These are phyloP conservation scores for Rhizomucor pusillus DNA, from an alignment of 371 early-diverging fungal species.

Conservation along the genomic window DNA sequence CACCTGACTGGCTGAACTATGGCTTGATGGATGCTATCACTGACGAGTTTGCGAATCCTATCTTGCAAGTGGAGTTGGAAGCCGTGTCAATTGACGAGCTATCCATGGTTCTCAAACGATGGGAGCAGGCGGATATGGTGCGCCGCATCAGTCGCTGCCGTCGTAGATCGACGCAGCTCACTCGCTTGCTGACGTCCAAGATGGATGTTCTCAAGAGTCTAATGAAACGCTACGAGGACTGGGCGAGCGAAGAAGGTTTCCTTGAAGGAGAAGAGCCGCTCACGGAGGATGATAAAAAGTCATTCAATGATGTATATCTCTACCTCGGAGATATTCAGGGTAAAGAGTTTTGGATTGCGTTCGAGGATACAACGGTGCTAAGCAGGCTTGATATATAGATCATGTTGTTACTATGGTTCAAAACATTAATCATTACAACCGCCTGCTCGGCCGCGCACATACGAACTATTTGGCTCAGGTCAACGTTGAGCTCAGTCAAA, in stretches of 20 bases:
- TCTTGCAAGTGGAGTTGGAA: constrained; percentile 76
- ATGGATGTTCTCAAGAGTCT: constrained; percentile 78
- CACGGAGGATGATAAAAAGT: constrained; percentile 12
- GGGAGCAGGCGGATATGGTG: constrained; percentile 86
- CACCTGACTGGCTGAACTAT: constrained; percentile 78
- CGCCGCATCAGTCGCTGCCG: constrained; percentile 81
- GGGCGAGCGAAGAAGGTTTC: constrained; percentile 14
- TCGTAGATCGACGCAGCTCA: constrained; percentile 71
- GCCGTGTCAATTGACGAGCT: constrained; percentile 88
- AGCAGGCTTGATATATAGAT: constrained; percentile 46
- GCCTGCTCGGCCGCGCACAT: constrained; percentile 76
- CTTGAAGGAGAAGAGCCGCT: constrained; percentile 3
- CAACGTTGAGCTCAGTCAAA: constrained; percentile 74
- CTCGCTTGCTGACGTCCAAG: constrained; percentile 73
- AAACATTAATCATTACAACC: constrained; percentile 73
- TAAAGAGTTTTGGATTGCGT: constrained; percentile 11
- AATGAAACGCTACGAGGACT: constrained; percentile 72
- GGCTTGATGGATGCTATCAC: constrained; percentile 83
- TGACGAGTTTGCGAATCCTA: constrained; percentile 75
- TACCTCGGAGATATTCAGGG: constrained; percentile 92
- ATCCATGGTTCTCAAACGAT: constrained; percentile 66
- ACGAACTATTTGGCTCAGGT: constrained; percentile 84
- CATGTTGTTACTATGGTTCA: constrained; percentile 76
- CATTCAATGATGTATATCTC: constrained; percentile 51
- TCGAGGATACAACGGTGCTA: not conserved